These are phyloP conservation scores for Mucor piriformis DNA, from an alignment of 371 early-diverging fungal species.

Conservation along the genomic window DNA sequence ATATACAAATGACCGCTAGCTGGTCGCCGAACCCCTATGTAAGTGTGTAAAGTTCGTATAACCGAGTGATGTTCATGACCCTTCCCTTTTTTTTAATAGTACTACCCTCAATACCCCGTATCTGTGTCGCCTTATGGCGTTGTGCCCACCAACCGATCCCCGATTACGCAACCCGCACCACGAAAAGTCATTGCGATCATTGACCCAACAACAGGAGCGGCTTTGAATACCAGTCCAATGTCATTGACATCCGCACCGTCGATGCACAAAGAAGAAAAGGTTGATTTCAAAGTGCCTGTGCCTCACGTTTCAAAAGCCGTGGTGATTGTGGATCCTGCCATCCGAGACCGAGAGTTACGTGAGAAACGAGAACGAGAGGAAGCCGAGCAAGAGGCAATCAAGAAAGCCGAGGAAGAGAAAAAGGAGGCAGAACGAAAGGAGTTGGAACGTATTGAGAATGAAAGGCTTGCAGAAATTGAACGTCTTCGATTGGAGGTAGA, in stretches of 20 bases:
- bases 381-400: conserved; percentile 42
- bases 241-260: conserved; percentile 27
- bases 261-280: conserved; percentile 17
- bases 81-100: conserved; percentile 5
- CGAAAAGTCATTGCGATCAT: conserved; percentile 69
- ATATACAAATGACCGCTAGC: conserved; percentile 14
- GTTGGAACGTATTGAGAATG: conserved; percentile 19
- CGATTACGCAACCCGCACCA: conserved; percentile 43
- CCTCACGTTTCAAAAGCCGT: conserved; percentile 53
- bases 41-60: conserved; percentile 5
- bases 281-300: conserved; percentile 34
- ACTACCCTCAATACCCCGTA: conserved; percentile 22
- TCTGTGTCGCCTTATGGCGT: conserved; percentile 14
- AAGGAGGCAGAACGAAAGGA: conserved; percentile 20
- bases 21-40: conserved; percentile 33
- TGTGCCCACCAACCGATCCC: conserved; percentile 4
- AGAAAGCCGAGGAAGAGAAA: conserved; percentile 32
- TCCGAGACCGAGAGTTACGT: conserved; percentile 29
- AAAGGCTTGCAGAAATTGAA: conserved; percentile 34
- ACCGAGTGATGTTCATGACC: too few relatives aligned
- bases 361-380: conserved; percentile 51
- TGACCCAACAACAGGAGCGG: conserved; percentile 71
- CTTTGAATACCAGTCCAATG: conserved; percentile 38
- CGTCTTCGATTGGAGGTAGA: conserved; percentile 4
- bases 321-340: conserved; percentile 68